phyloP scores from a whole-genome alignment of 768 basidiomycete species.

The Tricholoma flavovirens region DNA sequence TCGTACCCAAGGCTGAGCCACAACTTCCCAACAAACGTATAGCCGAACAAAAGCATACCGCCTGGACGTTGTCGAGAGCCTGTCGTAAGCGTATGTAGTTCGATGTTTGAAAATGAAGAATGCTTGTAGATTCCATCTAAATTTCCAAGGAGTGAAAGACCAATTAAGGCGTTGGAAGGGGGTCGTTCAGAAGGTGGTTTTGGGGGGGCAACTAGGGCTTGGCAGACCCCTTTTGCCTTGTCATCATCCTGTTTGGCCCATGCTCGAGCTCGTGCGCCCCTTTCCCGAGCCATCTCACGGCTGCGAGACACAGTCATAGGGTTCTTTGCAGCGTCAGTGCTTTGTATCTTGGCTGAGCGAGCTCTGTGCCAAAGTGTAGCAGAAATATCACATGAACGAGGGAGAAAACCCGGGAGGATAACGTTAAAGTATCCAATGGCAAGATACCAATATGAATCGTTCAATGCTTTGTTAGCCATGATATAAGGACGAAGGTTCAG shows the following conservation, averaged over 20 bases:
- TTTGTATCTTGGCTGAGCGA: slow-evolving; percentile 61
- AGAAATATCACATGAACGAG: slow-evolving; percentile 33
- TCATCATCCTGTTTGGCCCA: slow-evolving; percentile 80
- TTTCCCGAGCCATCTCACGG: slow-evolving; percentile 58
- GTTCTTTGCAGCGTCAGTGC: slow-evolving; percentile 56
- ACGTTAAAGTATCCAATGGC: slow-evolving; percentile 83
- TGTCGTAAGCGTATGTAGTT: slow-evolving; percentile 72
- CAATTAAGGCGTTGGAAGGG: slow-evolving; percentile 63
- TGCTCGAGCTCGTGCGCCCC: slow-evolving; percentile 51
- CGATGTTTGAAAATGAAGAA: slow-evolving; percentile 46
- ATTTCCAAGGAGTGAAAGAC: slow-evolving; percentile 80
- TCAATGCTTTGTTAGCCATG: slow-evolving; percentile 32
- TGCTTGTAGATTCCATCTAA: slow-evolving; percentile 80
- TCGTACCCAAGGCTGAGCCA: slow-evolving; percentile 83
- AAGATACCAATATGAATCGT: slow-evolving; percentile 75
- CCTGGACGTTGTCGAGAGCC: slow-evolving; percentile 77
- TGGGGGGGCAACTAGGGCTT: slow-evolving; percentile 19
- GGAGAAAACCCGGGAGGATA: slow-evolving; percentile 68
- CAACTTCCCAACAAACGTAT: slow-evolving; percentile 67
- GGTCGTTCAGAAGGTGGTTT: slow-evolving; percentile 18
- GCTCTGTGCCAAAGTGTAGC: slow-evolving; percentile 73
- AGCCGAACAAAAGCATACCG: slow-evolving; percentile 79
- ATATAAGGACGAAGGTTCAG: slow-evolving; percentile 69
- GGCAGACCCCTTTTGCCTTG: slow-evolving; percentile 39
- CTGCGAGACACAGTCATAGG: slow-evolving; percentile 57